phyloP scores from a whole-genome alignment of 2,329 filamentous ascomycete genomes.

The Aaosphaeria pasadenensis region DNA sequence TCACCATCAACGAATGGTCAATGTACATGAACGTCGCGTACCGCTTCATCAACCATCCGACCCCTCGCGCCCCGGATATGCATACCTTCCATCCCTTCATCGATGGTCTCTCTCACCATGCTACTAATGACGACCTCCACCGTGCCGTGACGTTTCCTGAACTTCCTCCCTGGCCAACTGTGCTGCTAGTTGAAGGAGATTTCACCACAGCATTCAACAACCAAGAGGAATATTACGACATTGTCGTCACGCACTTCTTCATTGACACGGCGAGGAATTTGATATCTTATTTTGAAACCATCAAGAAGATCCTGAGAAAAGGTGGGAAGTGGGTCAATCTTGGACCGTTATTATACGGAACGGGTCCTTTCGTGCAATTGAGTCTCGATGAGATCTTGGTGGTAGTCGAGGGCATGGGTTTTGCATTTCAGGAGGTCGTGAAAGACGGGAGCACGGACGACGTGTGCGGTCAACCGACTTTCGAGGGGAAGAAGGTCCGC shows the following conservation, averaged over 20 bases:
- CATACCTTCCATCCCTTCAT: slow-evolving; percentile 51
- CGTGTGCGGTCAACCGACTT: slow-evolving; percentile 20
- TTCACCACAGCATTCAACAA: slow-evolving; percentile 46
- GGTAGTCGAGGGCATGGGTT: slow-evolving; percentile 51
- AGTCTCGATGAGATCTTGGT: slow-evolving; percentile 53
- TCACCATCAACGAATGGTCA: slow-evolving; percentile 58
- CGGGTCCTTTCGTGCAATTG: slow-evolving; percentile 54
- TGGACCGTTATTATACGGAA: slow-evolving; percentile 56
- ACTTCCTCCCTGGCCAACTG: slow-evolving; percentile 28
- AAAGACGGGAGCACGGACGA: neutral
- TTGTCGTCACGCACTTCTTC: slow-evolving; percentile 57
- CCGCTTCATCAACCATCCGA: slow-evolving; percentile 41
- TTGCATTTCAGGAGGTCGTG: slow-evolving; percentile 49
- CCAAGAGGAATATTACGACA: slow-evolving; percentile 41
- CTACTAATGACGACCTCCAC: slow-evolving; percentile 39
- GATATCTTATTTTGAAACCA: slow-evolving; percentile 54
- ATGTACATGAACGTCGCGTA: slow-evolving; percentile 57
- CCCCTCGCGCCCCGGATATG: neutral
- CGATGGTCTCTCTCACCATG: slow-evolving; percentile 53
- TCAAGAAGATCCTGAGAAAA: slow-evolving; percentile 44
- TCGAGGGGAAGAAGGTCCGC: slow-evolving; percentile 42
- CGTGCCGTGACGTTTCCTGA: slow-evolving; percentile 49
- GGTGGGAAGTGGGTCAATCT: slow-evolving; percentile 58
- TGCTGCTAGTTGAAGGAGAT: slow-evolving; percentile 55
- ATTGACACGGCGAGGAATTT: slow-evolving; percentile 60